These are phyloP conservation scores for Lumnitzera littorea DNA, from an alignment of 345 rosid species.

Conservation along the genomic window DNA sequence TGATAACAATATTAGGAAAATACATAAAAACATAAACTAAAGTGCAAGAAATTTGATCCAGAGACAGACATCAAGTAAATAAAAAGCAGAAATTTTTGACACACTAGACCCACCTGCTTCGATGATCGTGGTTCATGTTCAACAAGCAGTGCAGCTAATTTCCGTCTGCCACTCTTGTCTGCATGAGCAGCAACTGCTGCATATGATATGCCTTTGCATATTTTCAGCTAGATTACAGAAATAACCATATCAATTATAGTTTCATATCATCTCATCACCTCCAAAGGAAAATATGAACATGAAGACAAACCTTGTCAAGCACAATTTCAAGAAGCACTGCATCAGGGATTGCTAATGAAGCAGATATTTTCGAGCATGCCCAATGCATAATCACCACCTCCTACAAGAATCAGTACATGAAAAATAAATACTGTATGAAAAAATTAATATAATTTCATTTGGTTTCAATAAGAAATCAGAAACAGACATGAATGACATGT, in stretches of 20 bases:
- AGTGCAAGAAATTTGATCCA: neutral
- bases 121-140: slow-evolving; percentile 95
- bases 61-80: neutral
- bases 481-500: neutral
- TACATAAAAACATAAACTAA: neutral
- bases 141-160: slow-evolving; percentile 94
- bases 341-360: slow-evolving; percentile 87
- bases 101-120: slow-evolving; percentile 48
- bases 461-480: neutral
- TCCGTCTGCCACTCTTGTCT: slow-evolving; percentile 83
- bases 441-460: no score
- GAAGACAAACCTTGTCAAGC: slow-evolving; percentile 76
- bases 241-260: slow-evolving; percentile 12
- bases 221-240: slow-evolving; percentile 62
- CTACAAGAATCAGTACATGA: slow-evolving; percentile 20
- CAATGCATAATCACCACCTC: slow-evolving; percentile 99
- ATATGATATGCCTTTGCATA: slow-evolving; percentile 88
- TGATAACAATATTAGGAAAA: no score
- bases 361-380: slow-evolving; percentile 92
- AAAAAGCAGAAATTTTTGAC: slow-evolving; percentile 1
- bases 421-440: no score
- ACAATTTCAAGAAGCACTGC: slow-evolving; percentile 75
- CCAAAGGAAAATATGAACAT: neutral
- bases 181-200: slow-evolving; percentile 99
- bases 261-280: slow-evolving; percentile 1